phyloP scores from a whole-genome alignment of 345 rosid genomes.

The Odontarrhena argentea region DNA sequence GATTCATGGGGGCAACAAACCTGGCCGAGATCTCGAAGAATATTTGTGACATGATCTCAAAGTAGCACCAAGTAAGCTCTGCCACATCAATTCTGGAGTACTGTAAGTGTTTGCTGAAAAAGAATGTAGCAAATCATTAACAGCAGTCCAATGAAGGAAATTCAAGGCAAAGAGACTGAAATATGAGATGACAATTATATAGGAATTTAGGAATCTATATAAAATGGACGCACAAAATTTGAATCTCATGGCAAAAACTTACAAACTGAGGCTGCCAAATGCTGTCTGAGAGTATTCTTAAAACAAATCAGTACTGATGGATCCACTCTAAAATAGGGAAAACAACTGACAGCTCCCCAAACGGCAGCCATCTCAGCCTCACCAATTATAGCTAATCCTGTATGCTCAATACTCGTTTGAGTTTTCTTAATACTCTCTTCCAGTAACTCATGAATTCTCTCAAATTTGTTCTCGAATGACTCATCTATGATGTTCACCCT shows the following conservation, averaged over 20 bases:
- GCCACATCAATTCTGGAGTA: conserved; percentile 58
- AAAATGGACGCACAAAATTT: neutral
- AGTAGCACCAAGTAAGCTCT: conserved; percentile 72
- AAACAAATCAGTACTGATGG: conserved; percentile 53
- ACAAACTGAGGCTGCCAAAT: conserved; percentile 55
- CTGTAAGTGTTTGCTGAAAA: conserved; percentile 58
- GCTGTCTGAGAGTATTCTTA: conserved; percentile 54
- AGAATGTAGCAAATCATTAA: neutral
- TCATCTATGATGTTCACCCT: conserved; percentile 41
- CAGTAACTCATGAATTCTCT: conserved; percentile 50
- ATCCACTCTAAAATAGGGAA: conserved; percentile 52
- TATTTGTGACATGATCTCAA: conserved; percentile 54
- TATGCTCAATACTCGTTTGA: conserved; percentile 43
- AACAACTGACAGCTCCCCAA: conserved; percentile 76
- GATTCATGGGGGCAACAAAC: too few relatives aligned
- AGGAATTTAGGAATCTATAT: neutral
- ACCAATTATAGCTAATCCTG: conserved; percentile 42
- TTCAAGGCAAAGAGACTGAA: neutral
- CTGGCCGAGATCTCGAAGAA: too few relatives aligned
- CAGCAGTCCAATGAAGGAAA: conserved; percentile 10
- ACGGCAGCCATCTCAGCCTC: conserved; percentile 54
- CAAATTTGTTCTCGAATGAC: conserved; percentile 44
- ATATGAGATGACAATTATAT: conserved; percentile 11
- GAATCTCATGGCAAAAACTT: conserved; percentile 34
- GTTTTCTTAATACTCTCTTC: conserved; percentile 39